Evolutionary conservation across 495 filamentous ascomycete genomes (phyloP), one percentile per base, ranked within the genome.

Genomic region (Aspergillus coremiiformis): DNA sequence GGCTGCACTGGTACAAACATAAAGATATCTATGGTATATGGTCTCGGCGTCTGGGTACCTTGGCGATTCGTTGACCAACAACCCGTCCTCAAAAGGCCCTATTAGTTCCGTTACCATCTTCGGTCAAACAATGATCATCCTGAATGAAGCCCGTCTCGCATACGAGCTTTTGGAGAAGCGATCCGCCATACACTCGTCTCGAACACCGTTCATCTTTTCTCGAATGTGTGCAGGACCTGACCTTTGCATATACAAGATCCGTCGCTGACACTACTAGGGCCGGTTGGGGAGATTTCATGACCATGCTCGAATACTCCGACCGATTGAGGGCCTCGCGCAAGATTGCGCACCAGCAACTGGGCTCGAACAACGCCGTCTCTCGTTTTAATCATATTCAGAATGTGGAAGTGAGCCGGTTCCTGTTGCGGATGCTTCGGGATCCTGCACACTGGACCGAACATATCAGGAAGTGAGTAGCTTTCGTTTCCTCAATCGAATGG

Each of bases 71-170:
- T n/a, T n/a, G 1, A 10, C 32, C 39, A 35, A 51, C 33, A 0
- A 10, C 19, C 14, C 3, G 11, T 12, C 3, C 19, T 23, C n/a
- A 20, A 27, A 51, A 66, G 60, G 76, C 5, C 69, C 73, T 0
- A 67, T 80, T 14, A 79, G 74, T 52, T 80, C 75, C 15, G 43
- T 80, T 5, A 75, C 69, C 1, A 61, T 76, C 3, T 55, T 75
- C 41, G 76, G 73, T 1, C 66, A 75, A 54, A 74, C 74, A 1
- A 65, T 78, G 3, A 52, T 78, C 10, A 71, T 80, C 44, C 43
- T 80, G 17, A 69, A 77, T 53, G 69, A 77, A 44, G 50, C 45
- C n/a, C 22, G 62, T 1, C 20, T 67, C 3, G 71, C 71, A 0
- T 30, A 61, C 35, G 74, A 79, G 27, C 57, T 80, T 0, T 39